Evolutionary conservation across 169 alveolate genomes (phyloP).

Genomic region (Plasmodium relictum): DNA sequence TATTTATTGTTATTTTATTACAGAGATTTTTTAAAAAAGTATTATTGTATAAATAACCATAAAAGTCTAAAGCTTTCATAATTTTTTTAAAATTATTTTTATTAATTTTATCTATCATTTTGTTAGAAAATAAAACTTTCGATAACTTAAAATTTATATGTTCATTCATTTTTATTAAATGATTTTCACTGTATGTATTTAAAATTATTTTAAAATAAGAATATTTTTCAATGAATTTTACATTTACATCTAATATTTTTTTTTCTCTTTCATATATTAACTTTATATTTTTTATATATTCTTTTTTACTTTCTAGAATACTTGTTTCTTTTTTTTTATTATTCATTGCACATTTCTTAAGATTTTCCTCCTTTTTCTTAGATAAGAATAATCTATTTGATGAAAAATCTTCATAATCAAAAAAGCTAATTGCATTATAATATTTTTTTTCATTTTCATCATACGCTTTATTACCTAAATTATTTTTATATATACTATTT

Average conservation of each 20-base stretch:
- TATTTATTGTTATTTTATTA: slow-evolving; percentile 52
- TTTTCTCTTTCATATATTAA: slow-evolving; percentile 51
- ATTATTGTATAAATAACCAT: slow-evolving; percentile 54
- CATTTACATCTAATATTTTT: slow-evolving; percentile 41
- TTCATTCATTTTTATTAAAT: slow-evolving; percentile 14
- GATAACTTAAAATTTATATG: slow-evolving; percentile 40
- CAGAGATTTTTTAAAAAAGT: slow-evolving; percentile 58
- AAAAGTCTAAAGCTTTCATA: slow-evolving; percentile 58
- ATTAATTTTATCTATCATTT: slow-evolving; percentile 35
- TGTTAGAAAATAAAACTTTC: slow-evolving; percentile 34
- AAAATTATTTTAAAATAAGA: slow-evolving; percentile 51
- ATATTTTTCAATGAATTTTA: slow-evolving; percentile 45
- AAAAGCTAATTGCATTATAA: neutral
- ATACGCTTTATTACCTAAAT: neutral
- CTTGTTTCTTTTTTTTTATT: neutral
- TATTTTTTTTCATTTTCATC: neutral
- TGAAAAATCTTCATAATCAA: slow-evolving; percentile 6
- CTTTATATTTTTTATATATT: slow-evolving; percentile 2
- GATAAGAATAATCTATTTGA: neutral
- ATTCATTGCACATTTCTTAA: neutral
- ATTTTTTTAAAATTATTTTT: slow-evolving; percentile 36
- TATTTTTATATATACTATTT: neutral
- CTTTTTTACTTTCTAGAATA: slow-evolving; percentile 3
- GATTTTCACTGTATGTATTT: slow-evolving; percentile 36
- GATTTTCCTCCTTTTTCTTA: neutral